These are phyloP conservation scores for Penicillium sp. DNA, from an alignment of 2,329 filamentous ascomycete genomes.

Conservation along the genomic window DNA sequence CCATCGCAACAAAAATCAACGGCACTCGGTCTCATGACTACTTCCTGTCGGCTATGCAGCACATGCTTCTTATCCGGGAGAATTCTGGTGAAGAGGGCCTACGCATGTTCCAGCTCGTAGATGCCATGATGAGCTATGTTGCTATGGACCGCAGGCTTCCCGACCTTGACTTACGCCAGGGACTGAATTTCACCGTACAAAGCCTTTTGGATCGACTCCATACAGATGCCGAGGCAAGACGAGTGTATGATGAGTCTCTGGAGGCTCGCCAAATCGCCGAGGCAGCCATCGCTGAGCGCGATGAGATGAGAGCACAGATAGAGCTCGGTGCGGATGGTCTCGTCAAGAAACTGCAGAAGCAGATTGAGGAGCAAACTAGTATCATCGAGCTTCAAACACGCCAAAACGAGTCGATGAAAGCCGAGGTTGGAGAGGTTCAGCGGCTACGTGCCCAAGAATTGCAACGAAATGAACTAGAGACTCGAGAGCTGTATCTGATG, in stretches of 20 bases:
- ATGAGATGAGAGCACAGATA: slow-evolving; percentile 87
- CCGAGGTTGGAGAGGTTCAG: slow-evolving; percentile 84
- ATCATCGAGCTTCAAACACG: slow-evolving; percentile 87
- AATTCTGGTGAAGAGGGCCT: slow-evolving; percentile 89
- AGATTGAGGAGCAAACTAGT: slow-evolving; percentile 87
- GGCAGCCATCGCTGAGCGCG: slow-evolving; percentile 90
- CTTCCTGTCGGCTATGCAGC: slow-evolving; percentile 92
- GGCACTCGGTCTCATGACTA: slow-evolving; percentile 90
- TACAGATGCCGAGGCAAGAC: slow-evolving; percentile 90
- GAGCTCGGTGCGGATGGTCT: slow-evolving; percentile 91
- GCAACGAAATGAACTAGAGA: slow-evolving; percentile 93
- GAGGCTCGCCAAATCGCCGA: slow-evolving; percentile 92
- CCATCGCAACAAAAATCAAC: slow-evolving; percentile 80
- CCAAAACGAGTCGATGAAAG: slow-evolving; percentile 84
- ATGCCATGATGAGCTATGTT: slow-evolving; percentile 98
- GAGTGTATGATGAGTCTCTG: slow-evolving; percentile 86
- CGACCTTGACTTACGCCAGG: slow-evolving; percentile 97
- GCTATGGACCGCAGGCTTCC: slow-evolving; percentile 95
- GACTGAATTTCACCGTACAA: slow-evolving; percentile 95
- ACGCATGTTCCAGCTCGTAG: slow-evolving; percentile 95
- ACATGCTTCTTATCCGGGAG: slow-evolving; percentile 87
- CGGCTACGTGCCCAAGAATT: slow-evolving; percentile 84
- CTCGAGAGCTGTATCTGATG: slow-evolving; percentile 96
- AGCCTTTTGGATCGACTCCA: slow-evolving; percentile 92
- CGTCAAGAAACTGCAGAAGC: slow-evolving; percentile 87